A percentile compares a stretch with the other conserved stretches of the same genome.
These are phyloP conservation scores for Fusarium albidum DNA, from an alignment of 2,329 filamentous ascomycete species.

Conservation along the genomic window DNA sequence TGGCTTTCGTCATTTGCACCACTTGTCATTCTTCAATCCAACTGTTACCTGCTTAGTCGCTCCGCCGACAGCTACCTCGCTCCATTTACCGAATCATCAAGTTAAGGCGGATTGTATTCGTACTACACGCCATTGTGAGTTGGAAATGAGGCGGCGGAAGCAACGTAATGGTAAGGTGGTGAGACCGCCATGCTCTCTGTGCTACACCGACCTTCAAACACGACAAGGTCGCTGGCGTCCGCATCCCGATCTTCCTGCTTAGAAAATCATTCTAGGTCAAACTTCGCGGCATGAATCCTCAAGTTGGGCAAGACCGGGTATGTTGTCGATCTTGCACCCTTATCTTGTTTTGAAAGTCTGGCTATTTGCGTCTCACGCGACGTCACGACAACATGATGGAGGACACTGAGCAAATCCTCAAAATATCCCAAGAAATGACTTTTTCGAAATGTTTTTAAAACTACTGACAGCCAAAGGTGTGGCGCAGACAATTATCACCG, in stretches of 20 bases:
- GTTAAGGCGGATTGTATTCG: neutral
- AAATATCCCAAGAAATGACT: neutral
- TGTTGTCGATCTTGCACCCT: neutral
- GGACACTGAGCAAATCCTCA: neutral
- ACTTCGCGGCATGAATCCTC: neutral
- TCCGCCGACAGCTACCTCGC: neutral
- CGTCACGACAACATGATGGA: neutral
- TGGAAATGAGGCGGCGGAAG: neutral
- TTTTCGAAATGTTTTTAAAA: neutral
- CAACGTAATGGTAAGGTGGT: neutral
- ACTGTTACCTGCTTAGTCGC: neutral
- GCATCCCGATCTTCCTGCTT: neutral
- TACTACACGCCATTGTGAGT: neutral
- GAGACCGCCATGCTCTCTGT: neutral
- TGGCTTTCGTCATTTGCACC: slow-evolving; percentile 16
- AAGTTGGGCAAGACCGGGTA: neutral
- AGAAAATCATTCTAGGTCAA: neutral
- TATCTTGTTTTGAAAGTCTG: neutral
- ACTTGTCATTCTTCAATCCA: slow-evolving; percentile 9
- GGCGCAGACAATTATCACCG: neutral
- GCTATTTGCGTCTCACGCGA: neutral
- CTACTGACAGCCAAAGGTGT: slow-evolving; percentile 1
- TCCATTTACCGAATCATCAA: neutral
- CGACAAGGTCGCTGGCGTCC: neutral
- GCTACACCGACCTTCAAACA: neutral